Percentiles rank a stretch among this genome's conserved stretches.
phyloP scores from a whole-genome alignment of 2,329 filamentous ascomycete genomes.

The Cyphellophora attinorum region DNA sequence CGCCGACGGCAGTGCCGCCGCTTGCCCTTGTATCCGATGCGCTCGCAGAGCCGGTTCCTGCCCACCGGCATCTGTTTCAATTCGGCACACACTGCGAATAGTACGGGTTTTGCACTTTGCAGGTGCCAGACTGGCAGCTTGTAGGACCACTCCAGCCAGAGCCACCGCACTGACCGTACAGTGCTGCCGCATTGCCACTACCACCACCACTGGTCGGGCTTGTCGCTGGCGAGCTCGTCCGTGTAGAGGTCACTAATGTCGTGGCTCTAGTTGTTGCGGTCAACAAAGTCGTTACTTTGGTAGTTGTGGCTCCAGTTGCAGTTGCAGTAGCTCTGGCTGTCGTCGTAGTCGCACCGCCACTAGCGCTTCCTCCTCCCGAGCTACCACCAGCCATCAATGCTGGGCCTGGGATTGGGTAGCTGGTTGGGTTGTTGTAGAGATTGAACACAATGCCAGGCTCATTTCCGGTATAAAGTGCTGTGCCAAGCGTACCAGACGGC shows the following conservation, averaged over 20 bases:
- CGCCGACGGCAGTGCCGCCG: too few relatives aligned
- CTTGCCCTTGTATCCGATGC: too few relatives aligned
- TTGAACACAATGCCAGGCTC: constrained; percentile 52
- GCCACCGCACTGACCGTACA: constrained; percentile 39
- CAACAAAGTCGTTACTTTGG: too few relatives aligned
- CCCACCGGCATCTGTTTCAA: too few relatives aligned
- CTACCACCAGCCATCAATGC: not conserved
- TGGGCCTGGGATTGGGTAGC: constrained; percentile 40
- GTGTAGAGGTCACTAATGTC: not conserved
- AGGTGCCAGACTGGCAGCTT: constrained; percentile 30
- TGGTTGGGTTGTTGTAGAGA: constrained; percentile 40
- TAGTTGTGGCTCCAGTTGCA: too few relatives aligned
- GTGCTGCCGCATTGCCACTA: constrained; percentile 13
- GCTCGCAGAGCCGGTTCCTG: too few relatives aligned
- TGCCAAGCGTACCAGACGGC: constrained; percentile 43
- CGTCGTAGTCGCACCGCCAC: too few relatives aligned
- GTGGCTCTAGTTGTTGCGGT: not conserved
- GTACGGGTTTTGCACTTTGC: constrained; percentile 32
- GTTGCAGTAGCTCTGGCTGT: too few relatives aligned
- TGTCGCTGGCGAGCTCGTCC: constrained; percentile 5
- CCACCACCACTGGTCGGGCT: not conserved
- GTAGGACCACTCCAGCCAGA: constrained; percentile 30
- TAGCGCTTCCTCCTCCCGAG: too few relatives aligned
- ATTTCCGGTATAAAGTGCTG: constrained; percentile 45
- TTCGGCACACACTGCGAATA: constrained; percentile 39